A percentile compares a stretch with the other conserved stretches of the same genome.
Conservation (phyloP, 208 protist genomes). For the Leishmania mexicana region DNA sequence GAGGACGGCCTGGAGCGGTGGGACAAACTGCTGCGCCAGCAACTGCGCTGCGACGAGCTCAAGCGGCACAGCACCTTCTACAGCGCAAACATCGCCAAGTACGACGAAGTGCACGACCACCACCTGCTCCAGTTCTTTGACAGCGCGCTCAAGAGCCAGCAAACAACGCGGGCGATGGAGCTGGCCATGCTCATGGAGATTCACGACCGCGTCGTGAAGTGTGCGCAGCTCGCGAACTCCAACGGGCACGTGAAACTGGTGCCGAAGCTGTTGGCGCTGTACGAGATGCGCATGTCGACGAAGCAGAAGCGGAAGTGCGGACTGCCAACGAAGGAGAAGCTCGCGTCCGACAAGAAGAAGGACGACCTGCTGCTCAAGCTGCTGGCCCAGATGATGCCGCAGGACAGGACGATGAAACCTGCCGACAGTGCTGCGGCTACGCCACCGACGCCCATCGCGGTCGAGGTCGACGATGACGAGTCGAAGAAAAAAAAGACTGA, state of each 20-base stretch:
- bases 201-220: constrained; percentile 76
- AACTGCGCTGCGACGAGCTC: constrained; percentile 79
- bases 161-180: constrained; percentile 77
- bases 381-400: constrained; percentile 37
- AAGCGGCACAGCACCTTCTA: constrained; percentile 78
- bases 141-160: constrained; percentile 62
- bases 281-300: constrained; percentile 64
- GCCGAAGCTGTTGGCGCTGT: constrained; percentile 69
- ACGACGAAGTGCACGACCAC: constrained; percentile 80
- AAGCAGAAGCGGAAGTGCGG: constrained; percentile 67
- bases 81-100: constrained; percentile 63
- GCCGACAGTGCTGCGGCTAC: background rate
- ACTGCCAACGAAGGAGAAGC: constrained; percentile 65
- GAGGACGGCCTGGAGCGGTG: constrained; percentile 48
- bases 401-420: constrained; percentile 6
- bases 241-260: constrained; percentile 65
- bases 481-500: background rate
- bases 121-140: constrained; percentile 79
- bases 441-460: background rate
- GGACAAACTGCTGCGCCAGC: constrained; percentile 70
- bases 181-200: constrained; percentile 82
- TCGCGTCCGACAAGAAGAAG: constrained; percentile 63
- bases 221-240: constrained; percentile 66
- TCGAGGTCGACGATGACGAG: constrained; percentile 1
- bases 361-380: constrained; percentile 74